phyloP scores from a whole-genome alignment of 306 rosid species.

The Leucaena leucocephala region DNA sequence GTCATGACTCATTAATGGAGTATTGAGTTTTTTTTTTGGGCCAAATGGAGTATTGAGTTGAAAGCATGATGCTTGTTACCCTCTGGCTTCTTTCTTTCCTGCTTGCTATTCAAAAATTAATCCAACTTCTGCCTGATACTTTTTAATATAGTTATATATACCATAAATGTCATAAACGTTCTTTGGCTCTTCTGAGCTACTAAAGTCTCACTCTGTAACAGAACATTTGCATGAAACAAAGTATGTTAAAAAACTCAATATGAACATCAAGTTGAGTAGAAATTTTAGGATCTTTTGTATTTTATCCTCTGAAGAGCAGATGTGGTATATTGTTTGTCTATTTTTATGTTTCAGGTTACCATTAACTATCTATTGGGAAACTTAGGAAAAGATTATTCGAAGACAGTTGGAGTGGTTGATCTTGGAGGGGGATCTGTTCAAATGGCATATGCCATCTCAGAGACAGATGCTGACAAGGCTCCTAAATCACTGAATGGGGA shows the following conservation, averaged over 20 bases:
- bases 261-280: slow-evolving; percentile 23
- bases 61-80: background rate
- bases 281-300: slow-evolving; percentile 28
- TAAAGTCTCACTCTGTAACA: slow-evolving; percentile 6
- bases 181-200: slow-evolving; percentile 9
- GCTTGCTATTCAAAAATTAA: background rate
- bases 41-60: background rate
- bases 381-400: slow-evolving; percentile 75
- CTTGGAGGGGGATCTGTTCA: slow-evolving; percentile 99
- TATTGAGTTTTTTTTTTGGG: background rate
- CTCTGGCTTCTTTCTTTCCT: background rate
- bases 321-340: slow-evolving; percentile 29
- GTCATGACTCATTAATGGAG: background rate
- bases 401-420: slow-evolving; percentile 96
- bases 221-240: slow-evolving; percentile 17
- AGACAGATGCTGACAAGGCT: slow-evolving; percentile 71
- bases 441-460: slow-evolving; percentile 98
- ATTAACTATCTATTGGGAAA: slow-evolving; percentile 88
- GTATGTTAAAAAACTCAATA: slow-evolving; percentile 15
- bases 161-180: slow-evolving; percentile 7
- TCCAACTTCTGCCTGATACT: slow-evolving; percentile 17
- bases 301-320: slow-evolving; percentile 28
- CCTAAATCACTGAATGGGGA: slow-evolving; percentile 62
- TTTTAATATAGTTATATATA: slow-evolving; percentile 13
- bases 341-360: slow-evolving; percentile 71